phyloP scores from a whole-genome alignment of 192 early-diverging fungal genomes.

The Jimgerdemannia flammicorona region DNA sequence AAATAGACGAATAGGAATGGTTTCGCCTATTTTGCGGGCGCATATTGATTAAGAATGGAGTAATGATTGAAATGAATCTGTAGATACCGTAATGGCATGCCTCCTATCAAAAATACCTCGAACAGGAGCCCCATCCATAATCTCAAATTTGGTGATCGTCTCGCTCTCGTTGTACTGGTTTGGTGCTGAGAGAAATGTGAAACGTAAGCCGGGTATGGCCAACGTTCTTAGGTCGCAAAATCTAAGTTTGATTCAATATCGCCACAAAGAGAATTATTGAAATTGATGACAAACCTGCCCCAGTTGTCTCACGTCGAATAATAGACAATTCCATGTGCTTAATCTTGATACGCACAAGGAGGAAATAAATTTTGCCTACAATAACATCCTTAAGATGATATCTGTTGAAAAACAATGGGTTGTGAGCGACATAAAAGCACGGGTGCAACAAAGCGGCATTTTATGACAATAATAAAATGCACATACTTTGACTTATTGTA shows the following conservation, averaged over 20 bases:
- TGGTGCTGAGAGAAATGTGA: constrained; percentile 62
- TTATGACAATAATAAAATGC: no score
- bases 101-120: constrained; percentile 45
- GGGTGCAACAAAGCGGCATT: no score
- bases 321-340: constrained; percentile 99
- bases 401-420: constrained; percentile 35
- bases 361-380: constrained; percentile 98
- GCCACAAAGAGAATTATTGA: no score
- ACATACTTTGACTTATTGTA: constrained; percentile 96
- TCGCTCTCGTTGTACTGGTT: constrained; percentile 99
- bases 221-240: no score
- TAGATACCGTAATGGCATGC: no score
- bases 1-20: constrained; percentile 97
- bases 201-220: no score
- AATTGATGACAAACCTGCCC: constrained; percentile 51
- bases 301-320: constrained; percentile 95
- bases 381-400: constrained; percentile 99
- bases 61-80: no score
- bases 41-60: no score
- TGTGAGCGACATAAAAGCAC: no score
- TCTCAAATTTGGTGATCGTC: constrained; percentile 98
- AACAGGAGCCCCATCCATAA: constrained; percentile 99
- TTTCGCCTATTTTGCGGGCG: no score
- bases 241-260: no score
- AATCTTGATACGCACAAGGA: constrained; percentile 99